Evolutionary conservation across 306 rosid species (phyloP), one percentile per base, ranked within the genome.

Genomic region (Quercus ilex): DNA sequence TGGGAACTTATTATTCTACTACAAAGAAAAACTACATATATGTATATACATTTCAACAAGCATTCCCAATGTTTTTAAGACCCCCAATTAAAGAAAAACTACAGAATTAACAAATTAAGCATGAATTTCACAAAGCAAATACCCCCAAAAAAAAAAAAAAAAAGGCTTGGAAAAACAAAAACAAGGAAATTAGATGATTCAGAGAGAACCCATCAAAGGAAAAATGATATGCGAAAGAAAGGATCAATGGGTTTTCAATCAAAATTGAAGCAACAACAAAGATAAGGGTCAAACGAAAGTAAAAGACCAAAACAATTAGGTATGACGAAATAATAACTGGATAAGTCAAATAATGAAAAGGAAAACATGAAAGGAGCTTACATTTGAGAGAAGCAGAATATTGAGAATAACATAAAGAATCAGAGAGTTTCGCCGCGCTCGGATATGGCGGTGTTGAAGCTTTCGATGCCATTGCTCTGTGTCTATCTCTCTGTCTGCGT

Each of bases 331-430:
- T 3, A 9, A 28, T 19, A 19, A 67, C 6, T 2, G 19, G 12
- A 33, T 33, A 13, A 19, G 4, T 35, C 2, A 14, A 1, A 2
- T 19, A 51, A 9, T 56, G 56, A 60, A n/a, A 33, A n/a, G 70
- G 25, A 74, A 7, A 5, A 9, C 7, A 62, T 43, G 25, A 68
- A 59, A 10, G 35, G 5, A 65, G 13, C 78, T 73, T 43, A 93
- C 97, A 94, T 86, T 94, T 92, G 74, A 94, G 92, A 77, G 98
- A 91, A 82, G 97, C 97, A 19, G 92, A 86, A 79, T 94, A 94
- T 58, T 94, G 93, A 84, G 93, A 89, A 91, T 51, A 94, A 77
- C 98, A 94, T 13, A 59, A 89, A 83, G 98, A 94, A 83, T 94
- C 98, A 6, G 98, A 21, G 78, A 94, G 80, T 83, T 88, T 92